phyloP scores from a whole-genome alignment of 495 filamentous ascomycete species.

The Barbatosphaeria neglecta region DNA sequence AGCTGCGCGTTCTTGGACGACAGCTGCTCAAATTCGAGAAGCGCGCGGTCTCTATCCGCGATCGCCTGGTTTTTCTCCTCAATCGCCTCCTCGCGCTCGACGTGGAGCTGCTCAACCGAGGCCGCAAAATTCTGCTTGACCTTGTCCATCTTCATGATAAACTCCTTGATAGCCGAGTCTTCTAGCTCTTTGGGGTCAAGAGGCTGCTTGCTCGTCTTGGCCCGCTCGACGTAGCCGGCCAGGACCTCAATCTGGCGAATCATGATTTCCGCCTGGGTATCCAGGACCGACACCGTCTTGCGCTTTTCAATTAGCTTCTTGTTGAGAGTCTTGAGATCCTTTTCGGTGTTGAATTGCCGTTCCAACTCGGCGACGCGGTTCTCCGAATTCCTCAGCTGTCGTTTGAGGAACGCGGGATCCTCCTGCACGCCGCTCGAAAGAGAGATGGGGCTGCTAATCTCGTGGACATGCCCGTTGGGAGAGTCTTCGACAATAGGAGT shows the following conservation, averaged over 20 bases:
- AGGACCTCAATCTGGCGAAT: slow-evolving; percentile 83
- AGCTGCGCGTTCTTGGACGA: slow-evolving; percentile 89
- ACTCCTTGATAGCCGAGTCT: slow-evolving; percentile 74
- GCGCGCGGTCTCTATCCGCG: slow-evolving; percentile 75
- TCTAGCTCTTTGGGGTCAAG: slow-evolving; percentile 67
- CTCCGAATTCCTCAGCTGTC: slow-evolving; percentile 68
- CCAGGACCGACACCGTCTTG: slow-evolving; percentile 89
- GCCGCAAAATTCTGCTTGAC: slow-evolving; percentile 69
- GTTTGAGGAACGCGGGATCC: slow-evolving; percentile 60
- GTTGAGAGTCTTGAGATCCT: slow-evolving; percentile 73
- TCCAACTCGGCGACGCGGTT: slow-evolving; percentile 78
- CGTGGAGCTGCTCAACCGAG: slow-evolving; percentile 73
- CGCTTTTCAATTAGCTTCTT: slow-evolving; percentile 85
- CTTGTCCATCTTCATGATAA: slow-evolving; percentile 74
- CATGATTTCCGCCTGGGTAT: slow-evolving; percentile 90
- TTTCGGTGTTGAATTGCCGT: slow-evolving; percentile 51
- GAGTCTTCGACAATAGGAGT: slow-evolving; percentile 61
- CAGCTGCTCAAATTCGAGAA: slow-evolving; percentile 90
- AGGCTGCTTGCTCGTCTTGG: slow-evolving; percentile 63
- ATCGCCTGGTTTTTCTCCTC: slow-evolving; percentile 73
- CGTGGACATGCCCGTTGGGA: slow-evolving; percentile 33
- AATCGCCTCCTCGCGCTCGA: slow-evolving; percentile 65
- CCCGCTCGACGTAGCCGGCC: slow-evolving; percentile 46
- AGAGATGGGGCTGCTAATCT: slow-evolving; percentile 65
- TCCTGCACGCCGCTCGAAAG: slow-evolving; percentile 46